Conservation (phyloP, 345 rosid genomes). For the Cardamine resedifolia region DNA sequence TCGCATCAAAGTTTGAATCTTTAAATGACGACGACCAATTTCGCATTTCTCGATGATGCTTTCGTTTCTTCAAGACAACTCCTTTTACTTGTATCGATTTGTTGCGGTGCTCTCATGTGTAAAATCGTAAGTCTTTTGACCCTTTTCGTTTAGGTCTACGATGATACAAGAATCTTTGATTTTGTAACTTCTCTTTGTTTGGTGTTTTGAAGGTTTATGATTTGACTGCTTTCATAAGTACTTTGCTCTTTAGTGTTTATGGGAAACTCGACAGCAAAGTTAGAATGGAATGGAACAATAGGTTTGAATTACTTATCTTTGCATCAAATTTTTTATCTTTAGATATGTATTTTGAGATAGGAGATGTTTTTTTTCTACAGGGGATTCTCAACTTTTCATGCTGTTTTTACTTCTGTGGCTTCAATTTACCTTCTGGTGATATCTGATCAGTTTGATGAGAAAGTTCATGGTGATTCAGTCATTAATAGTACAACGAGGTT, state of each 20-base stretch:
- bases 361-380: conserved; percentile 41
- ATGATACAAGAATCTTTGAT: neutral
- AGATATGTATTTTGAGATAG: neutral
- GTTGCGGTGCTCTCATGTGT: conserved; percentile 53
- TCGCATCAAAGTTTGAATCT: conserved; percentile 17
- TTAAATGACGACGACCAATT: conserved; percentile 32
- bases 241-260: conserved; percentile 52
- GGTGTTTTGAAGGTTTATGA: conserved; percentile 57
- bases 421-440: conserved; percentile 61
- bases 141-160: neutral
- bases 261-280: conserved; percentile 49
- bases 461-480: conserved; percentile 48
- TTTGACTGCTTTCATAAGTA: conserved; percentile 55
- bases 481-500: conserved; percentile 53
- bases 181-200: neutral
- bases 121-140: conserved; percentile 41
- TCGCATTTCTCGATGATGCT: conserved; percentile 11
- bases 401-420: conserved; percentile 57
- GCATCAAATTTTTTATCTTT: neutral
- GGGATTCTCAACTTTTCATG: conserved; percentile 90
- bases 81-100: conserved; percentile 40
- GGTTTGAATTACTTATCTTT: conserved; percentile 42
- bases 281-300: conserved; percentile 82
- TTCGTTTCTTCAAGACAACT: conserved; percentile 30
- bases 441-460: conserved; percentile 61